phyloP scores from a whole-genome alignment of 805 yeast species.

The Komagataella phaffii region DNA sequence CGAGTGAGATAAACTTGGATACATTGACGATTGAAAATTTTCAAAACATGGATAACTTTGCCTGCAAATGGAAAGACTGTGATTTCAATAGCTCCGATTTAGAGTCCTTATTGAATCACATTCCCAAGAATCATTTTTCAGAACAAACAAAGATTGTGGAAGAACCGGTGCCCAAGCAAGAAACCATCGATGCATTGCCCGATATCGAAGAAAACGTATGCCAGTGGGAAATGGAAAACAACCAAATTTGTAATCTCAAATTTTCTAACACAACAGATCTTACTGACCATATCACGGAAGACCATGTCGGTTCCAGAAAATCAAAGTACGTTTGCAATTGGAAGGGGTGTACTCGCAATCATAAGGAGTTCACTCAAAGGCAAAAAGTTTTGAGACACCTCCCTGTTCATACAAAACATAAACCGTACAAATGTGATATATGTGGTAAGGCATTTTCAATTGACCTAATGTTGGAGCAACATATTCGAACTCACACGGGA shows the following conservation, averaged over 20 bases:
- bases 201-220: conserved; percentile 13
- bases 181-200: conserved; percentile 1
- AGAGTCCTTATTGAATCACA: conserved; percentile 44
- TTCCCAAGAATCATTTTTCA: conserved; percentile 32
- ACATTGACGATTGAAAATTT: neutral
- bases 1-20: neutral
- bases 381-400: conserved; percentile 82
- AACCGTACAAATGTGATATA: conserved; percentile 59
- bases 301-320: conserved; percentile 67
- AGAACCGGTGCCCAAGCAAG: neutral
- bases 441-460: conserved; percentile 71
- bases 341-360: conserved; percentile 59
- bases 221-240: conserved; percentile 23
- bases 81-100: conserved; percentile 39
- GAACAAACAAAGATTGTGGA: conserved; percentile 4
- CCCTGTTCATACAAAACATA: conserved; percentile 76
- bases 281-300: conserved; percentile 53
- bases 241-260: conserved; percentile 29
- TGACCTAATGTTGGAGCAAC: conserved; percentile 68
- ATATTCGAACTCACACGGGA: conserved; percentile 75
- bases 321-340: conserved; percentile 61
- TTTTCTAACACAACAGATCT: conserved; percentile 47
- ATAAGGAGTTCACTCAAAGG: conserved; percentile 58
- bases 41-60: conserved; percentile 8
- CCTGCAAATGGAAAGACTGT: conserved; percentile 76